Evolutionary conservation across 352 stramenopile species (phyloP).

Genomic region (Elongisporangium senticosum): DNA sequence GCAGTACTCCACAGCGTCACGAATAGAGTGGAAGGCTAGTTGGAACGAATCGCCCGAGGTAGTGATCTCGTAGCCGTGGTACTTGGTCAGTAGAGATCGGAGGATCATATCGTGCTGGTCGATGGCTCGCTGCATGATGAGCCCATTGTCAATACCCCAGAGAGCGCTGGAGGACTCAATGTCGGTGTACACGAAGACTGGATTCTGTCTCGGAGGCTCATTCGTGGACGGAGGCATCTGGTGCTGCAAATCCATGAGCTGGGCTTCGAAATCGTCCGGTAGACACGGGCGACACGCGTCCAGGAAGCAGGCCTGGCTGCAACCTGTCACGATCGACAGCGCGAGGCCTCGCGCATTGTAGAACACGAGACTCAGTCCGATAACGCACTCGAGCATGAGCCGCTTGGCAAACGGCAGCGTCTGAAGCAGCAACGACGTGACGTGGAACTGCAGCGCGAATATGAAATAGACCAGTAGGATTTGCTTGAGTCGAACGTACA

Average conservation of each 20-base stretch:
- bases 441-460: conserved; percentile 37
- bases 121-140: conserved; percentile 41
- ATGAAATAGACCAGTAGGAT: conserved; percentile 52
- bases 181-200: conserved; percentile 62
- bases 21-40: conserved; percentile 32
- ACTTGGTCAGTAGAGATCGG: conserved; percentile 31
- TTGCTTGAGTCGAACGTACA: conserved; percentile 49
- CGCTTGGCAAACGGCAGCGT: not conserved
- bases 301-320: conserved; percentile 16
- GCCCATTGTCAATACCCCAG: conserved; percentile 33
- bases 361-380: conserved; percentile 18
- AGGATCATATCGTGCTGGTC: conserved; percentile 57
- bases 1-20: conserved; percentile 31
- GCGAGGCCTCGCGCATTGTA: conserved; percentile 19
- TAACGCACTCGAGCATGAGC: conserved; percentile 16
- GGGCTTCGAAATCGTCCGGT: conserved; percentile 17
- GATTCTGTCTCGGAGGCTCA: conserved; percentile 33
- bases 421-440: conserved; percentile 23
- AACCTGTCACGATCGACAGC: conserved; percentile 17
- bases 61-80: conserved; percentile 46
- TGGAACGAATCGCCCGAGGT: conserved; percentile 44
- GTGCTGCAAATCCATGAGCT: conserved; percentile 4
- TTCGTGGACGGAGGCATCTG: conserved; percentile 5
- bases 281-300: conserved; percentile 8
- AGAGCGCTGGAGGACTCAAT: conserved; percentile 60